Evolutionary conservation across 2,329 filamentous ascomycete genomes (phyloP), one percentile per base, ranked within the genome.

Genomic region (Fusarium nanum): DNA sequence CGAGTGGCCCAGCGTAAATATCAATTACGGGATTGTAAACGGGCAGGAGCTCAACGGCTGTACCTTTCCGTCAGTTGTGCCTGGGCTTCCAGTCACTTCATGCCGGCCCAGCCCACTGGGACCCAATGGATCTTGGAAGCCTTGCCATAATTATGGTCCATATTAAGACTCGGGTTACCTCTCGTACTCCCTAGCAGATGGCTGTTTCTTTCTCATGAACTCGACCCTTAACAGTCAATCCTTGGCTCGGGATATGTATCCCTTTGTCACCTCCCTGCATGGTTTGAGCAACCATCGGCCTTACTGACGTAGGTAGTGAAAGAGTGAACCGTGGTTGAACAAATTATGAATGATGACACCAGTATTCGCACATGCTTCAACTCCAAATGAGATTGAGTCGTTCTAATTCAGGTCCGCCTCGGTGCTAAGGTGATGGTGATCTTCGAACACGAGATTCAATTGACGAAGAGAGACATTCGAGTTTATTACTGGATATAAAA

Each of bases 41-140:
- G 32, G 46, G 22, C 34, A 27, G 42, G 25, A 46, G 47, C 48
- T 63, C 34, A 56, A 57, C 40, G 27, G 42, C 63, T 73, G 64
- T 58, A 42, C 41, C 12, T 42, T 42, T 23, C 67, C 70, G 67
- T 44, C 48, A 45, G 23, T n/a, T 30, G 22, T 67, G 60, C 32
- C 28, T 23, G 18, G n/a, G 25, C 45, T 54, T 22, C 46, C 22
- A 42, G 50, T 41, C 49, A 16, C 32, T n/a, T 53, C 34, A 40
- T 25, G 40, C 27, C 30, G 59, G 44, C 40, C 68, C 68, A 48
- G 42, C 47, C n/a, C 23, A 22, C 37, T 59, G 68, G 68, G 49
- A 70, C 66, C 46, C 67, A 70, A 62, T 67, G 32, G 56, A 42
- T 58, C 49, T 32, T 22, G 20, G 22, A 30, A 34, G 23, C 11